Evolutionary conservation across 306 rosid species (phyloP).

Genomic region (Hippophae rhamnoides): DNA sequence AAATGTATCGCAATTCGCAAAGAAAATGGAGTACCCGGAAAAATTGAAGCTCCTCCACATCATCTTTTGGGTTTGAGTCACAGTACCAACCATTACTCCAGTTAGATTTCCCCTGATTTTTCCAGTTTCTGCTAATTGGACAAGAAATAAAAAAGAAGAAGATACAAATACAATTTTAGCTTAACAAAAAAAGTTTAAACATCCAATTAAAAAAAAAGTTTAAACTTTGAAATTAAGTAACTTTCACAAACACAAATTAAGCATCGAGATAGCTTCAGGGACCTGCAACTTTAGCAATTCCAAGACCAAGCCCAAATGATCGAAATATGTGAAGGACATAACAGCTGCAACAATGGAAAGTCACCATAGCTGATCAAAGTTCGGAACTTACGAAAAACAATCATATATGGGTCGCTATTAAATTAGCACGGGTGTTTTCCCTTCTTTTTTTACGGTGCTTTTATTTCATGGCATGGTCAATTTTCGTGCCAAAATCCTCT

Average conservation of each 20-base stretch:
- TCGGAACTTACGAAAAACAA: conserved; percentile 15
- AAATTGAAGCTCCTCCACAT: conserved; percentile 22
- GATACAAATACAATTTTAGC: too few relatives aligned
- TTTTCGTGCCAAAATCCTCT: too few relatives aligned
- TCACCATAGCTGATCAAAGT: conserved; percentile 13
- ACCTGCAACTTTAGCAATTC: conserved; percentile 23
- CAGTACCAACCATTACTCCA: conserved; percentile 17
- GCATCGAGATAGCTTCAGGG: not conserved
- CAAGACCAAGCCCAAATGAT: conserved; percentile 23
- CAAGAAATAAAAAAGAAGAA: too few relatives aligned
- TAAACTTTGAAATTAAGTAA: too few relatives aligned
- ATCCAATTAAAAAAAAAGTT: too few relatives aligned
- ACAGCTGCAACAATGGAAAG: conserved; percentile 20
- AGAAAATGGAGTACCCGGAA: too few relatives aligned
- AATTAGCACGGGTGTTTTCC: conserved; percentile 3
- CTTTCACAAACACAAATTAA: too few relatives aligned
- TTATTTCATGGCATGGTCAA: too few relatives aligned
- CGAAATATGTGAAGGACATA: conserved; percentile 25
- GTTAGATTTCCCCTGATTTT: conserved; percentile 24
- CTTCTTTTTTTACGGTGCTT: too few relatives aligned
- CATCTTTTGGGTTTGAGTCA: conserved; percentile 19
- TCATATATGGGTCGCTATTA: conserved; percentile 17
- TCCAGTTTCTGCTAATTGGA: not conserved
- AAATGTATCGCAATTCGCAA: too few relatives aligned
- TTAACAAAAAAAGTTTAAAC: too few relatives aligned